phyloP scores from a whole-genome alignment of 306 rosid genomes.

The Vicia faba region DNA sequence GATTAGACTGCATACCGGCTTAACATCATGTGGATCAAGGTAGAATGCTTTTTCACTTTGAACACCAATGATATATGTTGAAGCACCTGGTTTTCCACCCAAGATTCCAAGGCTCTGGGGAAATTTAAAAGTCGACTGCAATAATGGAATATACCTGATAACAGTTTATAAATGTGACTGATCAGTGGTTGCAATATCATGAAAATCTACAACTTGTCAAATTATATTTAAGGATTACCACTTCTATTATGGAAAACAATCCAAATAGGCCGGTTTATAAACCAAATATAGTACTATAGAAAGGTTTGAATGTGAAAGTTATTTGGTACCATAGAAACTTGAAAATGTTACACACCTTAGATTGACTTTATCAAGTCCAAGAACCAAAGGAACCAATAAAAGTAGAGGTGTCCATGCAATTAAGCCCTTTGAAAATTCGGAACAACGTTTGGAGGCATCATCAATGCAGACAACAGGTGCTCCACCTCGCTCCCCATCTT shows the following conservation, averaged over 20 bases:
- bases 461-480: constrained; percentile 93
- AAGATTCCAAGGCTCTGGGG: constrained; percentile 96
- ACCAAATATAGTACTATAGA: neutral
- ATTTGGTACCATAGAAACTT: constrained; percentile 22
- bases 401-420: constrained; percentile 86
- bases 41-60: constrained; percentile 87
- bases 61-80: constrained; percentile 87
- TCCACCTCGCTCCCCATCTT: constrained; percentile 98
- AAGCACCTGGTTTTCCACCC: constrained; percentile 93
- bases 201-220: constrained; percentile 3
- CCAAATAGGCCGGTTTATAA: constrained; percentile 9
- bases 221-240: constrained; percentile 14
- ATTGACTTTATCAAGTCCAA: constrained; percentile 94
- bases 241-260: neutral
- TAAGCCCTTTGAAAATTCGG: constrained; percentile 52
- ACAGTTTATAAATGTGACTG: constrained; percentile 33
- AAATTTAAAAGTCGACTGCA: constrained; percentile 80
- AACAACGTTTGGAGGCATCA: constrained; percentile 76
- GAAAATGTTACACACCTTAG: constrained; percentile 63
- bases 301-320: constrained; percentile 5
- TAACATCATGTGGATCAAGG: constrained; percentile 96
- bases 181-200: constrained; percentile 19
- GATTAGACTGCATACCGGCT: constrained; percentile 53
- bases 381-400: constrained; percentile 95
- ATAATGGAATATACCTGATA: constrained; percentile 80